These are phyloP conservation scores for Botrytis cinerea DNA, from an alignment of 2,329 filamentous ascomycete genomes.

Conservation along the genomic window DNA sequence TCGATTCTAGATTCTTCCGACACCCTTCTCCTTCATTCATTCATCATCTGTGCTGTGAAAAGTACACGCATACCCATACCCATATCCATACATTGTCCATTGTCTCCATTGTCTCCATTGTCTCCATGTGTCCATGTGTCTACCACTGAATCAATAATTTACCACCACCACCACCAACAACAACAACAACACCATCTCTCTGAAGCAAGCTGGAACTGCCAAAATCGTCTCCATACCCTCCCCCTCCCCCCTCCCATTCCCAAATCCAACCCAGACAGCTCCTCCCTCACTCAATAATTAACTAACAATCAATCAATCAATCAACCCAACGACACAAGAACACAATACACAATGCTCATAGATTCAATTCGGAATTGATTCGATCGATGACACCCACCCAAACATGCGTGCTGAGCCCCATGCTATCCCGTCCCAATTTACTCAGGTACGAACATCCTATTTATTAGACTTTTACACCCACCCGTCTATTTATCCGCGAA, in stretches of 20 bases:
- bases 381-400: no score
- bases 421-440: not conserved
- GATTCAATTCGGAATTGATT: not conserved
- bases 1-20: not conserved
- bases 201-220: no score
- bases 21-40: no score
- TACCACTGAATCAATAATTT: not conserved
- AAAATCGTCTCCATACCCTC: no score
- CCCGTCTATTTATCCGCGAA: not conserved
- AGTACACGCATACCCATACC: no score
- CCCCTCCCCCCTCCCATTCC: not conserved
- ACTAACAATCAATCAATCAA: no score
- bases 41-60: no score
- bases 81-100: no score
- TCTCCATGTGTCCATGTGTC: no score
- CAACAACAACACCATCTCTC: not conserved
- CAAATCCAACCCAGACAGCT: not conserved
- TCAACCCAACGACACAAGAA: not conserved
- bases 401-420: not conserved
- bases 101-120: no score
- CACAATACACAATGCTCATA: not conserved
- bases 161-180: not conserved
- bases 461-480: not conserved
- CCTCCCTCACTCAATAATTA: not conserved
- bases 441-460: not conserved